These are phyloP conservation scores for Danielozyma ontarioensis DNA, from an alignment of 805 yeast genomes.

Conservation along the genomic window DNA sequence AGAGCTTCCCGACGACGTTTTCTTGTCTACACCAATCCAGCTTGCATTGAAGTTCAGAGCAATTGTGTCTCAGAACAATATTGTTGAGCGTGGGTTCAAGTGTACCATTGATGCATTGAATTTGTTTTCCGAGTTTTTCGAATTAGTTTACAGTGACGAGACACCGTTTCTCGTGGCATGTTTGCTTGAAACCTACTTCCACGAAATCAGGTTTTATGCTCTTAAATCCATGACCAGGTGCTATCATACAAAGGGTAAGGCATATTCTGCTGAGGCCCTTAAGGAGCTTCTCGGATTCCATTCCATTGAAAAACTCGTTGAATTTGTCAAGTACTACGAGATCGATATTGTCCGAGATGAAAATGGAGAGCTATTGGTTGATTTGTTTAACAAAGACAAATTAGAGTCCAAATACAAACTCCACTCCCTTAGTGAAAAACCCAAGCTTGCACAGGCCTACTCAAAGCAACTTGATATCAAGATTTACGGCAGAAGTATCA, in stretches of 20 bases:
- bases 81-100: slow-evolving; percentile 48
- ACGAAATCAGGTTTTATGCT: slow-evolving; percentile 72
- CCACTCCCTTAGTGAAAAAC: slow-evolving; percentile 32
- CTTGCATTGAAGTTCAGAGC: slow-evolving; percentile 68
- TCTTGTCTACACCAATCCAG: slow-evolving; percentile 54
- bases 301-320: slow-evolving; percentile 42
- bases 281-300: slow-evolving; percentile 62
- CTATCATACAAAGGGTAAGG: slow-evolving; percentile 66
- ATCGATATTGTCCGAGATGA: slow-evolving; percentile 36
- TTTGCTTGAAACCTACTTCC: slow-evolving; percentile 72
- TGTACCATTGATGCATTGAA: slow-evolving; percentile 49
- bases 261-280: slow-evolving; percentile 49
- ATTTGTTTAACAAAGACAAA: slow-evolving; percentile 39
- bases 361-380: slow-evolving; percentile 25
- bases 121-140: slow-evolving; percentile 61
- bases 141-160: slow-evolving; percentile 38
- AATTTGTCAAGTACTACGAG: slow-evolving; percentile 62
- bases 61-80: slow-evolving; percentile 57
- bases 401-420: slow-evolving; percentile 35
- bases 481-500: slow-evolving; percentile 15
- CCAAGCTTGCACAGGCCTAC: slow-evolving; percentile 30
- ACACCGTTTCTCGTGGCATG: slow-evolving; percentile 69
- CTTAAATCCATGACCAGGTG: slow-evolving; percentile 61
- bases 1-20: slow-evolving; percentile 53
- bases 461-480: slow-evolving; percentile 27